Evolutionary conservation across 2,329 filamentous ascomycete species (phyloP).

Genomic region (Chalara sp.): DNA sequence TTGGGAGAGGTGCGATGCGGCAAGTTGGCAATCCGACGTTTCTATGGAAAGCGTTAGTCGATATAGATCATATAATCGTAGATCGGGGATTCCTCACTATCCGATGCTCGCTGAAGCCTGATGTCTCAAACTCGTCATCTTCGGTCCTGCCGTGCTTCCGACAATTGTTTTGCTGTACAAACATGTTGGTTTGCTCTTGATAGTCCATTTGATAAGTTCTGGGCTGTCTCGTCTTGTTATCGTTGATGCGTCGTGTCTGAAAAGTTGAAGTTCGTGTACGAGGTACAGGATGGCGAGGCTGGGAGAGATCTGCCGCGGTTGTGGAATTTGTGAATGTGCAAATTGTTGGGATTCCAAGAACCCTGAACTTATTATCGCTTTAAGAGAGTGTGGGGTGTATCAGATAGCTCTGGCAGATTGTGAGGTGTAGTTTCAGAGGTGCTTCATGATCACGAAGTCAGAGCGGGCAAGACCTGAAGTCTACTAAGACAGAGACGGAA

Average conservation of each 20-base stretch:
- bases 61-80: not conserved
- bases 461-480: no score
- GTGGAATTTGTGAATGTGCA: no score
- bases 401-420: not conserved
- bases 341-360: no score
- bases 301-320: not conserved
- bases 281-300: not conserved
- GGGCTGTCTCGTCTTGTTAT: not conserved
- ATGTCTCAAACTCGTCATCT: constrained; percentile 18
- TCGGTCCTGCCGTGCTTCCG: constrained; percentile 23
- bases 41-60: constrained; percentile 15
- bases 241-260: not conserved
- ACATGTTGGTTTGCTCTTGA: not conserved
- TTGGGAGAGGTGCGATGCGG: constrained; percentile 22
- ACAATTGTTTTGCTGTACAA: not conserved
- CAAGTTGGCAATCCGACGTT: constrained; percentile 24
- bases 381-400: not conserved
- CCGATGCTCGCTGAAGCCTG: constrained; percentile 26
- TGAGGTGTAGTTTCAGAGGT: not conserved
- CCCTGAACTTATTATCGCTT: not conserved
- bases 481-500: no score
- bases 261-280: not conserved
- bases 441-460: not conserved
- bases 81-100: constrained; percentile 14
- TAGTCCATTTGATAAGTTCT: not conserved